A percentile compares a stretch with the other conserved stretches of the same genome.
phyloP scores from a whole-genome alignment of 116 monocot species.

The Posidonia oceanica region DNA sequence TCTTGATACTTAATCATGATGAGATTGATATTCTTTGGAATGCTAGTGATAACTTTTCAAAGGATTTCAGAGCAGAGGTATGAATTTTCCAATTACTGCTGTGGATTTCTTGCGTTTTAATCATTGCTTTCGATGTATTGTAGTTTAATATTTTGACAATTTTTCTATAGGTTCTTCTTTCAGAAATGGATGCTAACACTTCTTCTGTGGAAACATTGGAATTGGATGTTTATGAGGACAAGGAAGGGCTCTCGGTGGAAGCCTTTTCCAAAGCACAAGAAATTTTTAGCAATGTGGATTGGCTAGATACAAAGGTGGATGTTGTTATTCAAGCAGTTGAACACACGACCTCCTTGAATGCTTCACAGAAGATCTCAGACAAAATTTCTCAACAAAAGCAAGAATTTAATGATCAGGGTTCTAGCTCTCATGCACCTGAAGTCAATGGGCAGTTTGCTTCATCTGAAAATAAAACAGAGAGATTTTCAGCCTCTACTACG shows the following conservation, averaged over 20 bases:
- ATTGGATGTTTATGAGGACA: slow-evolving; percentile 33
- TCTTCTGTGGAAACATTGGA: slow-evolving; percentile 29
- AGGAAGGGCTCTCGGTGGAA: slow-evolving; percentile 78
- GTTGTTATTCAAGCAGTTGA: slow-evolving; percentile 28
- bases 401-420: slow-evolving; percentile 1
- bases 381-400: slow-evolving; percentile 11
- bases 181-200: slow-evolving; percentile 66
- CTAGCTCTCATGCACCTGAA: neutral
- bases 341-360: slow-evolving; percentile 28
- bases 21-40: slow-evolving; percentile 81
- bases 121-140: neutral
- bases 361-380: slow-evolving; percentile 17
- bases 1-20: slow-evolving; percentile 72
- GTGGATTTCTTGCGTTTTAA: neutral
- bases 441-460: neutral
- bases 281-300: slow-evolving; percentile 63
- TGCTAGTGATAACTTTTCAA: slow-evolving; percentile 53
- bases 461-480: neutral
- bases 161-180: slow-evolving; percentile 67
- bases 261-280: slow-evolving; percentile 93
- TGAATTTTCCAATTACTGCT: neutral
- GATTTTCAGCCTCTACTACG: slow-evolving; percentile 2
- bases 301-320: slow-evolving; percentile 55
- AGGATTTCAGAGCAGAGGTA: slow-evolving; percentile 83
- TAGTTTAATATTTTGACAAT: neutral